Conservation (phyloP, 2,329 filamentous ascomycete genomes). For the Colletotrichum filicis region DNA sequence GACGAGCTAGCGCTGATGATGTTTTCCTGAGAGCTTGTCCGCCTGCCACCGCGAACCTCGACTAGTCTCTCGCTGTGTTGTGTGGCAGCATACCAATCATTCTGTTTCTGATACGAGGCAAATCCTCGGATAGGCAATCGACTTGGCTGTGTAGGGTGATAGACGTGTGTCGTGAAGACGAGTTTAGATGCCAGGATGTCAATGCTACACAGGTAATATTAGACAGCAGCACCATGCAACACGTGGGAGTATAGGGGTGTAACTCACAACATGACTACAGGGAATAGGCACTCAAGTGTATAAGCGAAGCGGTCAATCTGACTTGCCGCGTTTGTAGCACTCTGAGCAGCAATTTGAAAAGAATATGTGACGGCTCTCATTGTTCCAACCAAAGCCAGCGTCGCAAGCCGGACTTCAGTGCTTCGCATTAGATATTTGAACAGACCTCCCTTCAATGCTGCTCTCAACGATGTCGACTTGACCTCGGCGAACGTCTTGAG, state of each 20-base stretch:
- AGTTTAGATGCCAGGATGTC: slow-evolving; percentile 49
- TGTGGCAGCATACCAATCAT: not conserved
- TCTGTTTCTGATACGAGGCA: not conserved
- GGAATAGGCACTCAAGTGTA: slow-evolving; percentile 54
- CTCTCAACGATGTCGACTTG: slow-evolving; percentile 43
- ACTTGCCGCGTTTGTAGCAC: slow-evolving; percentile 47
- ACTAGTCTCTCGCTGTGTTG: not conserved
- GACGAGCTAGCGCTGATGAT: not conserved
- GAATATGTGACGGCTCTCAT: slow-evolving; percentile 54
- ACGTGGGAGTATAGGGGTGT: not conserved
- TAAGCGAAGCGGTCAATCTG: slow-evolving; percentile 55
- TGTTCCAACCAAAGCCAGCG: slow-evolving; percentile 50
- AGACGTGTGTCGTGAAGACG: slow-evolving; percentile 36
- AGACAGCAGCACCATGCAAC: not conserved
- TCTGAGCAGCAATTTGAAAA: slow-evolving; percentile 49
- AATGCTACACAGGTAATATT: slow-evolving; percentile 37
- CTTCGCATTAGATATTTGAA: slow-evolving; percentile 53
- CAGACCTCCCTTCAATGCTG: slow-evolving; percentile 43
- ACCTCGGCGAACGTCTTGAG: slow-evolving; percentile 50
- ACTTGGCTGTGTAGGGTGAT: not conserved
- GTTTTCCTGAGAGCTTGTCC: not conserved
- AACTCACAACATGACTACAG: slow-evolving; percentile 52
- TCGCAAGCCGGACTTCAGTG: slow-evolving; percentile 52
- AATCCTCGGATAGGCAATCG: not conserved
- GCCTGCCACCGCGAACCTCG: not conserved